A percentile compares a stretch with the other conserved stretches of the same genome.
These are phyloP conservation scores for Rhodosporidiobolus odoratus DNA, from an alignment of 768 basidiomycete species.

Conservation along the genomic window DNA sequence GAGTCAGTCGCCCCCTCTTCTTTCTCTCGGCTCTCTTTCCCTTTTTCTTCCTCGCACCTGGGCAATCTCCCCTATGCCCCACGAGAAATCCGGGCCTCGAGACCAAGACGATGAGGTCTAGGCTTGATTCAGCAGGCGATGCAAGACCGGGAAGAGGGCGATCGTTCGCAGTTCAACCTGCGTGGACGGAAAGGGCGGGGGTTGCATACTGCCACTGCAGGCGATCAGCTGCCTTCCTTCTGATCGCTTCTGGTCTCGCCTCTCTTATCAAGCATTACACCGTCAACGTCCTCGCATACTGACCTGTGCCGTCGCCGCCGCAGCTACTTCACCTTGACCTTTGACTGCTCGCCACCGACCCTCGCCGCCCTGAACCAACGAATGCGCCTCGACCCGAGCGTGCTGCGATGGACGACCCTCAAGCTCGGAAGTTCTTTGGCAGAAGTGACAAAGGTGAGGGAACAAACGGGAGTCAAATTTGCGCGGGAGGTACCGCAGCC, in stretches of 20 bases:
- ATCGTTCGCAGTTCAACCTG: no score
- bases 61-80: no score
- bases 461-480: conserved; percentile 10
- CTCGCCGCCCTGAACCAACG: conserved; percentile 61
- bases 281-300: not conserved
- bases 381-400: conserved; percentile 72
- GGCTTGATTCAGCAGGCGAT: no score
- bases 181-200: no score
- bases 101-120: no score
- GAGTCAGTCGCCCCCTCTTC: conserved; percentile 58
- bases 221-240: no score
- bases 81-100: no score
- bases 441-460: conserved; percentile 54
- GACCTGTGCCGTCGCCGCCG: not conserved
- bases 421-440: conserved; percentile 70
- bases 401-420: conserved; percentile 69
- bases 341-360: conserved; percentile 73
- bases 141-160: no score
- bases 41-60: no score
- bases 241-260: not conserved
- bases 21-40: not conserved
- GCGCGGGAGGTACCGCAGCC: not conserved
- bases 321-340: conserved; percentile 87
- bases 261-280: not conserved
- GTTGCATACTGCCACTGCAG: no score